Percentiles rank a stretch among this genome's conserved stretches.
phyloP scores from a whole-genome alignment of 164 flowering plant genomes.

The Dillenia turbinata region DNA sequence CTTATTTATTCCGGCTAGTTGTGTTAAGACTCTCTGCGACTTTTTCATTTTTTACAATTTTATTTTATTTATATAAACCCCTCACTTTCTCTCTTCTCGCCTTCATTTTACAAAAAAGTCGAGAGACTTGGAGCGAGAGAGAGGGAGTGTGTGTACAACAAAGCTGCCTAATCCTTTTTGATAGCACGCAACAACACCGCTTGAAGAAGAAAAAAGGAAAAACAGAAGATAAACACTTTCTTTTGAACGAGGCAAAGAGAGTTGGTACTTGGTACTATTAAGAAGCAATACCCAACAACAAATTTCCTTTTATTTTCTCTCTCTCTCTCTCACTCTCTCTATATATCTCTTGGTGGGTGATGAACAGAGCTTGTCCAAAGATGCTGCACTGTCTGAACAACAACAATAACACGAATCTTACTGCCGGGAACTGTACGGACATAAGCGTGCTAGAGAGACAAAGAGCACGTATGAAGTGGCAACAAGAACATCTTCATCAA shows the following conservation, averaged over 20 bases:
- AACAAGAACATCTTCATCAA: constrained; percentile 22
- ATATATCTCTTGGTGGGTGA: constrained; percentile 1
- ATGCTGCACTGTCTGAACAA: constrained; percentile 45
- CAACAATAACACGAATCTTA: constrained; percentile 11
- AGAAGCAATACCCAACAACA: constrained; percentile 5
- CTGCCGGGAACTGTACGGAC: constrained; percentile 31
- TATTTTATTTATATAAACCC: constrained; percentile 17
- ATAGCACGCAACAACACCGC: constrained; percentile 7
- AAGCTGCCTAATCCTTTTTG: not conserved
- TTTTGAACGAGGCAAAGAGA: not conserved
- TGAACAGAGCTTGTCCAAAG: constrained; percentile 38
- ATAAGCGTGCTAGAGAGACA: constrained; percentile 60
- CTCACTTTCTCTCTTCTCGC: not conserved
- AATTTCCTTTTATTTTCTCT: not conserved
- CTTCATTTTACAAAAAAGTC: not conserved
- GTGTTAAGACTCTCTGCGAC: constrained; percentile 16
- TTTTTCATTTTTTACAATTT: constrained; percentile 15
- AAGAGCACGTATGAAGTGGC: constrained; percentile 52
- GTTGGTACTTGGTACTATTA: not conserved
- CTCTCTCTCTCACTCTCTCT: not conserved
- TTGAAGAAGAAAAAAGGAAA: not conserved
- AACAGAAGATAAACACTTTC: constrained; percentile 1
- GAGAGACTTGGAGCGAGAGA: not conserved
- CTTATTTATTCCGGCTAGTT: constrained; percentile 24
- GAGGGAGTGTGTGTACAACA: not conserved